Conservation (phyloP, 495 filamentous ascomycete genomes). For the Parathielavia hyrcaniae region DNA sequence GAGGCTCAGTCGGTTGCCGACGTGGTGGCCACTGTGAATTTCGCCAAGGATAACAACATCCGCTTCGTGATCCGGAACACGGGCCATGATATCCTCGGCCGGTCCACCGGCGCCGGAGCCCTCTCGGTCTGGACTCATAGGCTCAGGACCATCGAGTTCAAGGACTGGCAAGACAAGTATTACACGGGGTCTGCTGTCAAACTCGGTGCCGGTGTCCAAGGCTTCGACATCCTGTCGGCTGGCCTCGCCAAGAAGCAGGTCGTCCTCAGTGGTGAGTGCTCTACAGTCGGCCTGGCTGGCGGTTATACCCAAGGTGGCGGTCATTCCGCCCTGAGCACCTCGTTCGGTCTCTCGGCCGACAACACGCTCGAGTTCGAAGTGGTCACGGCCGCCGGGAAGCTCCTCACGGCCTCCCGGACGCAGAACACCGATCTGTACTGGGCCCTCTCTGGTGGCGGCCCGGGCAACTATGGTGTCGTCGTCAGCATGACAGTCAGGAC, state of each 20-base stretch:
- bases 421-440: conserved; percentile 53
- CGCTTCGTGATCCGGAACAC: conserved; percentile 47
- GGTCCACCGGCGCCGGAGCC: conserved; percentile 48
- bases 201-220: conserved; percentile 55
- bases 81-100: conserved; percentile 44
- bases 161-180: conserved; percentile 34
- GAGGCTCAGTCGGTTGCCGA: conserved; percentile 39
- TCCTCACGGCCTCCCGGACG: conserved; percentile 44
- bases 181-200: conserved; percentile 48
- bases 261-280: conserved; percentile 49
- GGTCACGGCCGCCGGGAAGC: conserved; percentile 44
- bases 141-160: conserved; percentile 43
- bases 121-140: conserved; percentile 49
- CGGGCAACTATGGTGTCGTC: conserved; percentile 47
- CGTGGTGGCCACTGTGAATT: conserved; percentile 40
- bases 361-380: conserved; percentile 56
- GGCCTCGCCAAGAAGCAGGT: conserved; percentile 41
- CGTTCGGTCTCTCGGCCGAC: conserved; percentile 57
- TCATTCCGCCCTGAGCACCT: conserved; percentile 48
- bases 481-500: conserved; percentile 40
- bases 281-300: conserved; percentile 48
- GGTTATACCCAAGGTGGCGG: conserved; percentile 59
- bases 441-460: conserved; percentile 54
- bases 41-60: conserved; percentile 42
- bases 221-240: conserved; percentile 44